Evolutionary conservation across 306 rosid species (phyloP).

Genomic region (Pyrus communis): DNA sequence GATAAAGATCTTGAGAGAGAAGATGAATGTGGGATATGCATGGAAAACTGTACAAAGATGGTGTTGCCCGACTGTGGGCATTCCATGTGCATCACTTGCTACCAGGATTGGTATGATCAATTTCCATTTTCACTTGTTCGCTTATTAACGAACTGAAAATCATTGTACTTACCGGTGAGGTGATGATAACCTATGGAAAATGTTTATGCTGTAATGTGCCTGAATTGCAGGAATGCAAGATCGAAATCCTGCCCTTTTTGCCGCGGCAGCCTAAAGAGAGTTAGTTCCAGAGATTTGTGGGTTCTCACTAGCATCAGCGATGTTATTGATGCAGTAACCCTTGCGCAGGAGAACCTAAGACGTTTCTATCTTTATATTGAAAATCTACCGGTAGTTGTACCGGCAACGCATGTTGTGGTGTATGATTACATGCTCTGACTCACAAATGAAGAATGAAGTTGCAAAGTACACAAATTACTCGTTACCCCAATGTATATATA

Average conservation of each 20-base stretch:
- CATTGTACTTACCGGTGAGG: not conserved
- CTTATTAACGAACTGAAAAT: not conserved
- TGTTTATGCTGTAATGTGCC: not conserved
- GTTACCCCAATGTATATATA: constrained; percentile 3
- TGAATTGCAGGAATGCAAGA: constrained; percentile 45
- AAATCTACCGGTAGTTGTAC: constrained; percentile 35
- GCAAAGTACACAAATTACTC: constrained; percentile 1
- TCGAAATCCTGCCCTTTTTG: constrained; percentile 82
- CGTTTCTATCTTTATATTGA: constrained; percentile 50
- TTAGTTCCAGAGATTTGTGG: constrained; percentile 57
- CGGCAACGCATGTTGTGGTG: constrained; percentile 32
- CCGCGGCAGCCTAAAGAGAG: constrained; percentile 47
- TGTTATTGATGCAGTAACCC: constrained; percentile 41
- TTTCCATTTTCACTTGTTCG: not conserved
- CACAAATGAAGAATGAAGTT: constrained; percentile 2
- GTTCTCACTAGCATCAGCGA: constrained; percentile 41
- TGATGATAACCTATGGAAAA: not conserved
- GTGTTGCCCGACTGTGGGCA: constrained; percentile 73
- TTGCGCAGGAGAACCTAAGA: constrained; percentile 51
- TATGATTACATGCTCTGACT: constrained; percentile 54
- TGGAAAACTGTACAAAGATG: constrained; percentile 55
- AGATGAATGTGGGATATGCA: constrained; percentile 75
- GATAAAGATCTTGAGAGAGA: constrained; percentile 39
- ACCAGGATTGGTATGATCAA: constrained; percentile 55
- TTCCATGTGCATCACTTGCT: constrained; percentile 62